These are phyloP conservation scores for Thoreauomyces humboldtii DNA, from an alignment of 192 early-diverging fungal species.

Conservation along the genomic window DNA sequence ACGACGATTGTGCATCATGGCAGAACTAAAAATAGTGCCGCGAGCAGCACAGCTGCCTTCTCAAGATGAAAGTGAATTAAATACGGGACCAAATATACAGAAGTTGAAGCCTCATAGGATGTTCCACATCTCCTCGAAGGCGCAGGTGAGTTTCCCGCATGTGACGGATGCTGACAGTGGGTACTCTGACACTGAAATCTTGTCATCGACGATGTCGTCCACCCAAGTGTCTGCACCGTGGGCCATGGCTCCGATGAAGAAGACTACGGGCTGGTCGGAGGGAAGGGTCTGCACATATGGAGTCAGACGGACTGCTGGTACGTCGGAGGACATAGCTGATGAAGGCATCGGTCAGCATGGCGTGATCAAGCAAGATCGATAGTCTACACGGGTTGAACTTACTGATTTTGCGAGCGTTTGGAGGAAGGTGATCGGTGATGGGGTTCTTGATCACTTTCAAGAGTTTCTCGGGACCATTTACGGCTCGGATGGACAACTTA, in stretches of 20 bases:
- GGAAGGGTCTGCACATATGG: slow-evolving; percentile 83
- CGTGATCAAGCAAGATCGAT: neutral
- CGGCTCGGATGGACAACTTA: slow-evolving; percentile 91
- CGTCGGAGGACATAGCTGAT: slow-evolving; percentile 82
- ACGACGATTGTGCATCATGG: too few relatives aligned
- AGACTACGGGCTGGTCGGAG: slow-evolving; percentile 76
- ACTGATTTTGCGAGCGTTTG: slow-evolving; percentile 83
- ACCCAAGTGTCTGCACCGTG: slow-evolving; percentile 96
- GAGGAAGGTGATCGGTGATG: slow-evolving; percentile 91
- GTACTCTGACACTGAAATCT: slow-evolving; percentile 96
- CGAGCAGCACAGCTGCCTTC: too few relatives aligned
- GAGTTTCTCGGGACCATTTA: slow-evolving; percentile 87
- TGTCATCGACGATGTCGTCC: slow-evolving; percentile 93
- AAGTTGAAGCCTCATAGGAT: slow-evolving; percentile 74
- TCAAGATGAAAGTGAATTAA: too few relatives aligned
- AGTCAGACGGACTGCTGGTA: slow-evolving; percentile 72
- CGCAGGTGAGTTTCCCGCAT: slow-evolving; percentile 87
- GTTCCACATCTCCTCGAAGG: slow-evolving; percentile 88
- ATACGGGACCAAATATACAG: neutral
- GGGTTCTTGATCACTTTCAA: slow-evolving; percentile 98
- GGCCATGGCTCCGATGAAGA: slow-evolving; percentile 95
- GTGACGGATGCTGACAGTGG: slow-evolving; percentile 96
- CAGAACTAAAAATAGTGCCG: too few relatives aligned
- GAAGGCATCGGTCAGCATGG: too few relatives aligned
- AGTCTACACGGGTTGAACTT: slow-evolving; percentile 27